Evolutionary conservation across 2,329 filamentous ascomycete genomes (phyloP).

Genomic region (Fusarium sp.): DNA sequence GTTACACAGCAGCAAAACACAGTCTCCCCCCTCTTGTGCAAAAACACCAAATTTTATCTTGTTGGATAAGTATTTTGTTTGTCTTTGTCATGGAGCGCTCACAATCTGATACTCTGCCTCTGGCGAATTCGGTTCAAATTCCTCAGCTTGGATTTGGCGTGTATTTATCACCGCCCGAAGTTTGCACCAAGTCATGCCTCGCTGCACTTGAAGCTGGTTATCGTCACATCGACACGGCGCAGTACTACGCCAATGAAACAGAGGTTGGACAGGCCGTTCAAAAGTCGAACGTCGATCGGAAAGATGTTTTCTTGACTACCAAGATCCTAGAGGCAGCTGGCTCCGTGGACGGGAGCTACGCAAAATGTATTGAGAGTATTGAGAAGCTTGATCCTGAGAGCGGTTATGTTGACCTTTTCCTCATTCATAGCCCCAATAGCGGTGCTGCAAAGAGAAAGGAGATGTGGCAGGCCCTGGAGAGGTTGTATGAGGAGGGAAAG

Average conservation of each 20-base stretch:
- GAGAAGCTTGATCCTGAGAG: slow-evolving; percentile 63
- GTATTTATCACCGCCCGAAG: slow-evolving; percentile 64
- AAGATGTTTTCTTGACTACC: slow-evolving; percentile 64
- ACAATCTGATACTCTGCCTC: slow-evolving; percentile 30
- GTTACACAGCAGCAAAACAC: background rate
- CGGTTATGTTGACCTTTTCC: slow-evolving; percentile 75
- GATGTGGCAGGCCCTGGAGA: slow-evolving; percentile 74
- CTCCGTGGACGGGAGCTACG: slow-evolving; percentile 67
- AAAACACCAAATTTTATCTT: background rate
- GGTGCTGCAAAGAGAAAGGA: slow-evolving; percentile 65
- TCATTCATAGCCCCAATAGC: slow-evolving; percentile 71
- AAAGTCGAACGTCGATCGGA: slow-evolving; percentile 55
- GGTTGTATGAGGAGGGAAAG: slow-evolving; percentile 66
- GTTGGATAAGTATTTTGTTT: too few species aligned
- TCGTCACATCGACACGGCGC: slow-evolving; percentile 64
- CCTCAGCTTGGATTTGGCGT: slow-evolving; percentile 77
- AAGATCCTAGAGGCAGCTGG: slow-evolving; percentile 56
- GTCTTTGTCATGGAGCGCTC: slow-evolving; percentile 24
- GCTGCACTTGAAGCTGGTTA: slow-evolving; percentile 64
- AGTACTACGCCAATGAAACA: slow-evolving; percentile 49
- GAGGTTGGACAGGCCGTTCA: slow-evolving; percentile 60
- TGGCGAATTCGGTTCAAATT: slow-evolving; percentile 52
- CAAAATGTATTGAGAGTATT: slow-evolving; percentile 68
- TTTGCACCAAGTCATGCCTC: slow-evolving; percentile 66
- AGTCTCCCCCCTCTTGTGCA: slow-evolving; percentile 16